phyloP scores from a whole-genome alignment of 1,284 basidiomycete species.

The Ganoderma leucocontextum region DNA sequence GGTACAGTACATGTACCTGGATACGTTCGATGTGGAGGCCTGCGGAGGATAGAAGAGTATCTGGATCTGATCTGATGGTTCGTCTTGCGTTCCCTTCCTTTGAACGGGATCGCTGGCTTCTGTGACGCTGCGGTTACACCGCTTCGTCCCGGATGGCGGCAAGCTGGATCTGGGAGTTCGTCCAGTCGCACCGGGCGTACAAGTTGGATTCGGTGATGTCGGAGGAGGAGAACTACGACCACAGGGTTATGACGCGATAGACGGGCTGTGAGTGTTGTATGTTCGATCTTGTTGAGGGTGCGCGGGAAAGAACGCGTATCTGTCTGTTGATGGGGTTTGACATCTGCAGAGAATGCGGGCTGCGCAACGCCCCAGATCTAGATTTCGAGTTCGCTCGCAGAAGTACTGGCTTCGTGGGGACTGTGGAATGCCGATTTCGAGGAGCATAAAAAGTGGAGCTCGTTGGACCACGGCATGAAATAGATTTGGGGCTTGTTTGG shows the following conservation, averaged over 20 bases:
- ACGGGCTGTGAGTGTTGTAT: constrained; percentile 80
- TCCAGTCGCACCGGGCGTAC: constrained; percentile 90
- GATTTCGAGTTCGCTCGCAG: background rate
- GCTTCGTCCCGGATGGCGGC: constrained; percentile 91
- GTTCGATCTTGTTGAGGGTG: background rate
- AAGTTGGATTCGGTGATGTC: constrained; percentile 91
- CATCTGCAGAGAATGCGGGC: constrained; percentile 37
- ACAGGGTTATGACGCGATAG: constrained; percentile 78
- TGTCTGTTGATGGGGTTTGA: background rate
- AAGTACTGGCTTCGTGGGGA: background rate
- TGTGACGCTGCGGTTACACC: constrained; percentile 39
- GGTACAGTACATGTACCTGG: constrained; percentile 86
- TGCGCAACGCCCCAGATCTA: constrained; percentile 34
- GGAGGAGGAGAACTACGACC: constrained; percentile 94
- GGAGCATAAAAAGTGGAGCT: background rate
- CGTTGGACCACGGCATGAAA: background rate
- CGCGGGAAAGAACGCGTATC: background rate
- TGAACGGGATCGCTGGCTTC: background rate
- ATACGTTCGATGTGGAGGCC: constrained; percentile 84
- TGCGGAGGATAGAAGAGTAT: constrained; percentile 78
- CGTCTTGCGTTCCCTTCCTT: constrained; percentile 33
- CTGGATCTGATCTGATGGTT: constrained; percentile 85
- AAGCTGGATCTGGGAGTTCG: constrained; percentile 93
- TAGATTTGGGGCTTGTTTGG: background rate
- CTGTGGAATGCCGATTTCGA: background rate